These are phyloP conservation scores for Globisporangium paroecandrum DNA, from an alignment of 352 stramenopile species.

Conservation along the genomic window DNA sequence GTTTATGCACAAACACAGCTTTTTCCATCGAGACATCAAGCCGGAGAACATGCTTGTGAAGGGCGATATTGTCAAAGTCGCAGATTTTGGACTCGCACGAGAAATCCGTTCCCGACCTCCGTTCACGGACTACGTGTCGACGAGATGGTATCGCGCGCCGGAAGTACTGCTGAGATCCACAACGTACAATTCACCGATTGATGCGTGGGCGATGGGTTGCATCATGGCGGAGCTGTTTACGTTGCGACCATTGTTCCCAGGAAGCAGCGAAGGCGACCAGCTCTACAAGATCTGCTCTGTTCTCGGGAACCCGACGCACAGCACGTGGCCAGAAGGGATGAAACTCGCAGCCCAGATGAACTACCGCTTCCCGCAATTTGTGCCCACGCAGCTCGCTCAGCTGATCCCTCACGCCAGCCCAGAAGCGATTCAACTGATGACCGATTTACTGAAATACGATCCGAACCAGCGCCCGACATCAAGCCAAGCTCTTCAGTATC, in stretches of 20 bases:
- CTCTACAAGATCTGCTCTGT: slow-evolving; percentile 97
- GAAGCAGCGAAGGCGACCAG: slow-evolving; percentile 95
- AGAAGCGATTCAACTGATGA: slow-evolving; percentile 92
- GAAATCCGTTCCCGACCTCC: slow-evolving; percentile 89
- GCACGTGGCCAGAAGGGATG: slow-evolving; percentile 93
- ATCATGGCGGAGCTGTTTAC: slow-evolving; percentile 98
- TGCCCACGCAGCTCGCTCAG: slow-evolving; percentile 82
- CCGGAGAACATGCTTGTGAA: slow-evolving; percentile 97
- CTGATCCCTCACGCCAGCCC: slow-evolving; percentile 90
- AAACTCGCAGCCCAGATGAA: slow-evolving; percentile 95
- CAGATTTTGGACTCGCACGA: slow-evolving; percentile 97
- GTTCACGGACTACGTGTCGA: slow-evolving; percentile 99
- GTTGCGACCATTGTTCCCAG: slow-evolving; percentile 96
- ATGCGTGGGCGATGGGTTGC: slow-evolving; percentile 96
- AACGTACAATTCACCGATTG: slow-evolving; percentile 97
- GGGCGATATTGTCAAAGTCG: slow-evolving; percentile 95
- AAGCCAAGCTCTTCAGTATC: slow-evolving; percentile 92
- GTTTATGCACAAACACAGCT: slow-evolving; percentile 98
- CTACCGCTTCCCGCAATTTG: slow-evolving; percentile 95
- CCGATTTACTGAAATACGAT: slow-evolving; percentile 91
- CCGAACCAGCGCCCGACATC: slow-evolving; percentile 91
- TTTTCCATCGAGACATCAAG: slow-evolving; percentile 99
- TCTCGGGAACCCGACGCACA: slow-evolving; percentile 89
- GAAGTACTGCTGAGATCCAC: slow-evolving; percentile 95
- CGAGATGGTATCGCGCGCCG: slow-evolving; percentile 97